Evolutionary conservation across 352 stramenopile species (phyloP).

Genomic region (Phytophthora fragariaefolia): DNA sequence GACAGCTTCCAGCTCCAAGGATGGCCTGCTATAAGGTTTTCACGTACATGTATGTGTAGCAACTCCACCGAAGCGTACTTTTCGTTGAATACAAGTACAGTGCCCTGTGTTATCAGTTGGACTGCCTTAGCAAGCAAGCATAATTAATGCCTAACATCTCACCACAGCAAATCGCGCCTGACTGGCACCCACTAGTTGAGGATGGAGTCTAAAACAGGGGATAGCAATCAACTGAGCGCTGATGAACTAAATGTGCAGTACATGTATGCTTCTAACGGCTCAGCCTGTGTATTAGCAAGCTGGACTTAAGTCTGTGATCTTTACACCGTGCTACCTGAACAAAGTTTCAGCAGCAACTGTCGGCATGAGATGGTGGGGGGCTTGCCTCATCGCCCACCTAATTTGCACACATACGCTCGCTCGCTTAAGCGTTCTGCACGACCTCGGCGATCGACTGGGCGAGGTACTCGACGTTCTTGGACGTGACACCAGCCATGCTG

Average conservation of each 20-base stretch:
- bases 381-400: constrained; percentile 9
- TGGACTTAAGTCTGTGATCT: constrained; percentile 17
- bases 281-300: constrained; percentile 27
- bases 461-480: constrained; percentile 97
- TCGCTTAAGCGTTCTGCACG: constrained; percentile 77
- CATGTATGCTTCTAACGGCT: constrained; percentile 21
- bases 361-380: neutral
- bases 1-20: constrained; percentile 17
- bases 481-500: constrained; percentile 97
- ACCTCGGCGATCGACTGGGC: constrained; percentile 96
- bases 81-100: constrained; percentile 14
- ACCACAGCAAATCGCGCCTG: constrained; percentile 9
- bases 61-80: constrained; percentile 2
- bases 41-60: neutral
- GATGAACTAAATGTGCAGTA: no score
- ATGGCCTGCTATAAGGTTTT: constrained; percentile 8
- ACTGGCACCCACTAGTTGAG: neutral
- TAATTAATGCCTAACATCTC: neutral
- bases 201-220: neutral
- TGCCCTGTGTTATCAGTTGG: constrained; percentile 12
- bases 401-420: constrained; percentile 6
- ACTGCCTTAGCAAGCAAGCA: constrained; percentile 14
- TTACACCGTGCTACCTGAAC: constrained; percentile 31
- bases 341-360: constrained; percentile 14
- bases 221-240: neutral